These are phyloP conservation scores for Cercospora sesami DNA, from an alignment of 2,329 filamentous ascomycete species.

Conservation along the genomic window DNA sequence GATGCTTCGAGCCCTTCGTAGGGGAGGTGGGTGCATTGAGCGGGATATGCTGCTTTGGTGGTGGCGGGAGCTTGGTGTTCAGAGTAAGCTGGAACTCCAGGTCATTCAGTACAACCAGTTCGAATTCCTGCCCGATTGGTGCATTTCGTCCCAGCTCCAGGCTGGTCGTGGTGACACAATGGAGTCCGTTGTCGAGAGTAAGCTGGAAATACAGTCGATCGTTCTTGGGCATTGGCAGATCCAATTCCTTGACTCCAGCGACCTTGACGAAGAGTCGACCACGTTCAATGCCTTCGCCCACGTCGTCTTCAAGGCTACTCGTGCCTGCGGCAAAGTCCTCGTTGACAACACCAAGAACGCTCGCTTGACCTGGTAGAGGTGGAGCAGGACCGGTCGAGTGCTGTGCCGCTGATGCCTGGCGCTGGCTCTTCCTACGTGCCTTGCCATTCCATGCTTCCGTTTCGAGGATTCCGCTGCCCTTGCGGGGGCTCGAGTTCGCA, in stretches of 20 bases:
- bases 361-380: constrained; percentile 83
- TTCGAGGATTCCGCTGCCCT: constrained; percentile 84
- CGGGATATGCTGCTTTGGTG: constrained; percentile 42
- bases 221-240: constrained; percentile 83
- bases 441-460: constrained; percentile 96
- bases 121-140: constrained; percentile 96
- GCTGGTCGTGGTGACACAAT: constrained; percentile 96
- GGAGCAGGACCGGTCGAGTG: constrained; percentile 64
- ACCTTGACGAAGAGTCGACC: constrained; percentile 96
- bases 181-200: constrained; percentile 95
- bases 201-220: constrained; percentile 93
- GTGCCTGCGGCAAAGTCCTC: constrained; percentile 65
- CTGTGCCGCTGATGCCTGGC: constrained; percentile 52
- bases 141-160: constrained; percentile 87
- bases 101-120: constrained; percentile 93
- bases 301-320: constrained; percentile 51
- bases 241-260: constrained; percentile 94
- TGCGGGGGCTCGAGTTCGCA: constrained; percentile 68
- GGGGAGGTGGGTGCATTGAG: constrained; percentile 54
- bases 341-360: constrained; percentile 62
- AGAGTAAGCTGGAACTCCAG: constrained; percentile 98
- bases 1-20: constrained; percentile 62
- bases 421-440: constrained; percentile 64
- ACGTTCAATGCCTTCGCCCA: constrained; percentile 76
- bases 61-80: constrained; percentile 80